These are phyloP conservation scores for Naganishia friedmannii DNA, from an alignment of 768 basidiomycete species.

Conservation along the genomic window DNA sequence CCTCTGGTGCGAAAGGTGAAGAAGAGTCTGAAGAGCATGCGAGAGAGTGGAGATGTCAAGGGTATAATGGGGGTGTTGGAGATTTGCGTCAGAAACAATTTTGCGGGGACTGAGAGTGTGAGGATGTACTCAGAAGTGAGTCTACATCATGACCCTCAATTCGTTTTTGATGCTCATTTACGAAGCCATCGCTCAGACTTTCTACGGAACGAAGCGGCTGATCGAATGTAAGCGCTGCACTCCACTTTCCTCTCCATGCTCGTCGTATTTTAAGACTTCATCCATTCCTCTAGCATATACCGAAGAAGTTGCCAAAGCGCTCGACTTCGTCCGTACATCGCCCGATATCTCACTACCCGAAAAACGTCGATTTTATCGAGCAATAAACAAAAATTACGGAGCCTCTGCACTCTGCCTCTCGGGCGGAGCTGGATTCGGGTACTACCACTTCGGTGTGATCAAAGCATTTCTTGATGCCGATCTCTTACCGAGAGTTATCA, in stretches of 20 bases:
- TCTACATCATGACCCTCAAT: constrained; percentile 34
- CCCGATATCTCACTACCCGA: constrained; percentile 74
- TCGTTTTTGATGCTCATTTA: constrained; percentile 23
- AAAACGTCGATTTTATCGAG: constrained; percentile 87
- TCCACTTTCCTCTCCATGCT: neutral
- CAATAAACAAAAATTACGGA: constrained; percentile 82
- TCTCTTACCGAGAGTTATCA: constrained; percentile 83
- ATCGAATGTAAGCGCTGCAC: constrained; percentile 81
- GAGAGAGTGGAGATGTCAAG: constrained; percentile 75
- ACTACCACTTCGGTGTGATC: constrained; percentile 84
- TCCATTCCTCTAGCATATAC: constrained; percentile 64
- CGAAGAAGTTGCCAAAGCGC: constrained; percentile 69
- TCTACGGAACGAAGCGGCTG: constrained; percentile 81
- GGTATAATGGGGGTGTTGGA: constrained; percentile 86
- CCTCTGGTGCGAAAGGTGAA: constrained; percentile 71
- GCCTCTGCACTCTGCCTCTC: constrained; percentile 87
- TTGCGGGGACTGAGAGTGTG: constrained; percentile 84
- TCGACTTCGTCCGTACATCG: constrained; percentile 73
- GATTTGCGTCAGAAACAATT: constrained; percentile 84
- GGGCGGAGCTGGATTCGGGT: constrained; percentile 93
- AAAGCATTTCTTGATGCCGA: constrained; percentile 85
- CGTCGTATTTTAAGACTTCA: neutral
- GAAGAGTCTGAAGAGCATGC: constrained; percentile 66
- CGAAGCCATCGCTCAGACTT: constrained; percentile 62
- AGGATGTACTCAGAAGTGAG: constrained; percentile 82